Base-by-base conservation (phyloP, 176 grass and related monocot genomes). In the Elymus sibiricus region DNA sequence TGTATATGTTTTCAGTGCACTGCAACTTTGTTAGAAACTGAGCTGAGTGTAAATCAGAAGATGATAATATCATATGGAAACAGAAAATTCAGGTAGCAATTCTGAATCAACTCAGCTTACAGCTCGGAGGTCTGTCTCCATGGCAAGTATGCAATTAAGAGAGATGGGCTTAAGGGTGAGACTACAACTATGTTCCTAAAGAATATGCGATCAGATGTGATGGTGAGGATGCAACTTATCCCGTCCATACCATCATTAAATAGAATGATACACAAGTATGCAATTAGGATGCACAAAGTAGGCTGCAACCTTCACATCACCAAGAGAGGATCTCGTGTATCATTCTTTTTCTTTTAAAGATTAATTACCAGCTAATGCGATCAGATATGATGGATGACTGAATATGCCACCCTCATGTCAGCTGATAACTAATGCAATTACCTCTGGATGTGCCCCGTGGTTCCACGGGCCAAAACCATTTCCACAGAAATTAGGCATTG, bases 401-500 rank as follows among this genome's bases (percentile, higher is more conserved):
- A 51, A 53, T 42, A 56, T 63, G 74, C 19, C 14, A 75, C 8
- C 22, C 22, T 76, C 76, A 32, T 39, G 31, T 73, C 67, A 76
- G 31, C 73, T 40, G 37, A 29, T 29, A 29, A 53, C 72, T 32
- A 38, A 66, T 0, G 10, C 28, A 71, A 79, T 86, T 90, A 98
- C 95, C 89, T 98, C 93, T 35, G 79, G 91, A 78, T 86, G 87
- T 29, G 87, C 79, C 80, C 92, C 87, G 61, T 51, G 47, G 47
- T 46, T 93, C 95, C 89, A 93, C 28, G 83, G 85, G 80, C 91
- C 93, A 42, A 93, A 93, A 82, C 89, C 85, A 70, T 90, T 98
- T 42, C 87, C 91, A 17, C 89, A 88, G 29, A 90, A 90, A 87
- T 84, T 95, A 65, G 85, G 87, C 81, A 95, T 89, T 25, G 77